phyloP scores from a whole-genome alignment of 2,329 filamentous ascomycete species.

The Rutstroemia sp. region DNA sequence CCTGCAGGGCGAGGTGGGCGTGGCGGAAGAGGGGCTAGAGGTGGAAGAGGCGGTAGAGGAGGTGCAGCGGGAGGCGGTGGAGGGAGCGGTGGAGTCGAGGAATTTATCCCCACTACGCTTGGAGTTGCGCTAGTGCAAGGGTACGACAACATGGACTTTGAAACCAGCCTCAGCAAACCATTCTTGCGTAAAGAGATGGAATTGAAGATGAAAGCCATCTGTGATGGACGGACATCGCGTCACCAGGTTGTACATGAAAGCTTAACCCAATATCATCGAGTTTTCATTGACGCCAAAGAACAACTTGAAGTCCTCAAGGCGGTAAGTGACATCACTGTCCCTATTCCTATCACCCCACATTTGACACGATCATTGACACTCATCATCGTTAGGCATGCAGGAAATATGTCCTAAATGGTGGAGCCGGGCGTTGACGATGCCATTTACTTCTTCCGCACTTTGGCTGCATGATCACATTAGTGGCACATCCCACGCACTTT shows the following conservation, averaged over 20 bases:
- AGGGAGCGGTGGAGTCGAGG: conserved; percentile 51
- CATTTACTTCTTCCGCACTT: not conserved
- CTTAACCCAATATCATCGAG: conserved; percentile 75
- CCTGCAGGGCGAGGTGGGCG: conserved; percentile 32
- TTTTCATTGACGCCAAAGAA: conserved; percentile 75
- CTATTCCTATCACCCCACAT: not conserved
- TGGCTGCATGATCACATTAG: not conserved
- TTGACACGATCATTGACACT: conserved; percentile 9
- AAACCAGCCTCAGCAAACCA: conserved; percentile 88
- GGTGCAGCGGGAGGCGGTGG: conserved; percentile 36
- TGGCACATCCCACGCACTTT: not conserved
- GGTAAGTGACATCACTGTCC: conserved; percentile 37
- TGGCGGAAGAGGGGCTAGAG: conserved; percentile 34
- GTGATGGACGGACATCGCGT: conserved; percentile 72
- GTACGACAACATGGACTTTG: conserved; percentile 89
- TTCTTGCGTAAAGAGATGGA: conserved; percentile 98
- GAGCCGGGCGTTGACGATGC: conserved; percentile 15
- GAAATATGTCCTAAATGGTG: conserved; percentile 25
- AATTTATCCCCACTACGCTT: conserved; percentile 88
- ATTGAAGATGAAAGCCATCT: conserved; percentile 92
- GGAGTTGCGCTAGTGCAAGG: conserved; percentile 89
- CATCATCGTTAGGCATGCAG: conserved; percentile 22
- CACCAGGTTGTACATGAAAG: conserved; percentile 73
- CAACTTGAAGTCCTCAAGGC: conserved; percentile 60
- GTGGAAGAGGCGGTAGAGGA: conserved; percentile 36